Percentiles rank a stretch among this genome's conserved stretches.
phyloP scores from a whole-genome alignment of 2,329 filamentous ascomycete genomes.

The Leptographium flavum region DNA sequence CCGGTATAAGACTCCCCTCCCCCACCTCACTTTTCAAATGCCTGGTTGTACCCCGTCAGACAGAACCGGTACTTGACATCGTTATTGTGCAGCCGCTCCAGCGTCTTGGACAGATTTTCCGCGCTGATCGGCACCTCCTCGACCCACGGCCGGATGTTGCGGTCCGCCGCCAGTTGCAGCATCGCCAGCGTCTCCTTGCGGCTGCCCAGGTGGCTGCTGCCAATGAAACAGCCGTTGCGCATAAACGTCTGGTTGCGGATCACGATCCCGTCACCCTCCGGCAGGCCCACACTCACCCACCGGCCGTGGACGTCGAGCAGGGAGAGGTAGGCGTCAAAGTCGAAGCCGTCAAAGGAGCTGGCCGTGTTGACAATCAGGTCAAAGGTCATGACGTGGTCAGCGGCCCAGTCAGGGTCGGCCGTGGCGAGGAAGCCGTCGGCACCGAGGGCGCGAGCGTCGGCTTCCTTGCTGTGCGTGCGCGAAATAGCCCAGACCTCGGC shows the following conservation, averaged over 20 bases:
- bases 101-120: conserved; percentile 53
- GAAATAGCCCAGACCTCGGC: conserved; percentile 50
- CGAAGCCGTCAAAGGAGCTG: conserved; percentile 52
- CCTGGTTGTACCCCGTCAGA: conserved; percentile 55
- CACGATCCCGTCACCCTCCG: conserved; percentile 57
- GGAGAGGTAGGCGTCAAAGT: conserved; percentile 57
- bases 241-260: conserved; percentile 65
- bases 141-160: conserved; percentile 56
- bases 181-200: conserved; percentile 57
- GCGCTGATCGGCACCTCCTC: conserved; percentile 61
- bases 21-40: conserved; percentile 36
- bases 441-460: conserved; percentile 42
- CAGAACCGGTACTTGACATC: conserved; percentile 66
- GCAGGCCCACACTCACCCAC: conserved; percentile 69
- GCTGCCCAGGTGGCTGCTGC: conserved; percentile 56
- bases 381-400: conserved; percentile 46
- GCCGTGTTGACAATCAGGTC: conserved; percentile 68
- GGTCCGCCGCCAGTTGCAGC: conserved; percentile 56
- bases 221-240: conserved; percentile 59
- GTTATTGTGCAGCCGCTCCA: conserved; percentile 54
- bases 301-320: conserved; percentile 69
- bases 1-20: background rate
- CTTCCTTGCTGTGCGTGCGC: conserved; percentile 44
- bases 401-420: conserved; percentile 41
- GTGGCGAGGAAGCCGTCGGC: conserved; percentile 47